These are phyloP conservation scores for Gilbertella persicaria DNA, from an alignment of 371 early-diverging fungal genomes.

Conservation along the genomic window DNA sequence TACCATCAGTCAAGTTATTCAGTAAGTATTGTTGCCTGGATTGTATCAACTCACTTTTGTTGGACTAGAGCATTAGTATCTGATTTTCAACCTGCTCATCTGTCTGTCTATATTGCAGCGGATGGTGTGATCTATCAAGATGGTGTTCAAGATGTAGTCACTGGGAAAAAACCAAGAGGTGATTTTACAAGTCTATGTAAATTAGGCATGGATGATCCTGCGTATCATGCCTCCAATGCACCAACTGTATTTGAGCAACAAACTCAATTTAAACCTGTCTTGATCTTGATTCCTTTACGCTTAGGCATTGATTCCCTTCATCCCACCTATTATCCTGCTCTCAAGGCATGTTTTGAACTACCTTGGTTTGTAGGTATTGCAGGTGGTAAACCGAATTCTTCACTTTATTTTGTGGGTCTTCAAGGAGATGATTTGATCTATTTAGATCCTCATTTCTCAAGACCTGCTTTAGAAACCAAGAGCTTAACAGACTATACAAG, in stretches of 20 bases:
- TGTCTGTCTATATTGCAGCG: slow-evolving; percentile 70
- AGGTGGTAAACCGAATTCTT: slow-evolving; percentile 93
- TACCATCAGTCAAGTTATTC: slow-evolving; percentile 88
- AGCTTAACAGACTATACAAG: slow-evolving; percentile 48
- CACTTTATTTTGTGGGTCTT: slow-evolving; percentile 89
- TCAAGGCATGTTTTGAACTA: slow-evolving; percentile 77
- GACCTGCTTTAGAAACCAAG: slow-evolving; percentile 67
- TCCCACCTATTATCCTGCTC: slow-evolving; percentile 75
- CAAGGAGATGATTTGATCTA: slow-evolving; percentile 85
- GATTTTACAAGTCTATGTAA: slow-evolving; percentile 36
- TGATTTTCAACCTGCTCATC: slow-evolving; percentile 58
- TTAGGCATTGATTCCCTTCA: slow-evolving; percentile 89
- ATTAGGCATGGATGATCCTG: no score
- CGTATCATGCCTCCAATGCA: slow-evolving; percentile 27
- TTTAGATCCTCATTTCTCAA: slow-evolving; percentile 92
- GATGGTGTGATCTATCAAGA: slow-evolving; percentile 78
- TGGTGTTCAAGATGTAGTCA: slow-evolving; percentile 47
- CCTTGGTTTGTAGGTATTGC: slow-evolving; percentile 88
- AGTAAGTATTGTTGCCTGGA: slow-evolving; percentile 47
- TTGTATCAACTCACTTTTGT: not conserved
- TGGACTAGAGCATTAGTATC: slow-evolving; percentile 69
- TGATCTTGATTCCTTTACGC: slow-evolving; percentile 86
- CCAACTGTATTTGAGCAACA: slow-evolving; percentile 1
- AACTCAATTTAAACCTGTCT: slow-evolving; percentile 57
- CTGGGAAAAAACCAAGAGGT: slow-evolving; percentile 40